phyloP scores from a whole-genome alignment of 306 rosid species.

The Acacia acuminata region DNA sequence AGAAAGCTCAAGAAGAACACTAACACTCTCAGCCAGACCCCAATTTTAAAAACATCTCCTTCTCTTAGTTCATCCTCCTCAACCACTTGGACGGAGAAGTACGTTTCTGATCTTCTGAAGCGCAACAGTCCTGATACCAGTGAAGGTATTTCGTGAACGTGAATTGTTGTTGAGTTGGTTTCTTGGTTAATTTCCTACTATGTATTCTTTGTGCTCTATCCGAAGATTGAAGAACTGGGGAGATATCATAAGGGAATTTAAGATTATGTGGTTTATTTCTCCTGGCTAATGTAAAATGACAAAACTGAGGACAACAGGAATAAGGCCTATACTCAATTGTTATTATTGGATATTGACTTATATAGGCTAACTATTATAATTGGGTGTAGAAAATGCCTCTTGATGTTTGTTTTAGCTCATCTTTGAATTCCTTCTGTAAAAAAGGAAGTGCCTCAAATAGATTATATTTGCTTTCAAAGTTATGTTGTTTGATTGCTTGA shows the following conservation, averaged over 20 bases:
- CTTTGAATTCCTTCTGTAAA: not conserved
- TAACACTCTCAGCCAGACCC: not conserved
- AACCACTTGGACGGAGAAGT: constrained; percentile 2
- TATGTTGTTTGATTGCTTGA: not conserved
- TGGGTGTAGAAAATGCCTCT: not conserved
- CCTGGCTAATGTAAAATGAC: not conserved
- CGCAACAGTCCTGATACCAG: constrained; percentile 44
- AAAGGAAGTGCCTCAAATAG: not conserved
- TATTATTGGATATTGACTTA: not conserved
- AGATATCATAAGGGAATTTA: not conserved
- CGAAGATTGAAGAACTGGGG: not conserved
- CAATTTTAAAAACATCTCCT: constrained; percentile 30
- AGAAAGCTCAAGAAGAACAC: constrained; percentile 54
- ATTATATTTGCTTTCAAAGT: not conserved
- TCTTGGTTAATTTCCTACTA: not conserved
- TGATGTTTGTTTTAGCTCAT: not conserved
- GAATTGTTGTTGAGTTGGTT: not conserved
- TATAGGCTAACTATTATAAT: not conserved
- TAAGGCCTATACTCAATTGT: not conserved
- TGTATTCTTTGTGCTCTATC: not conserved
- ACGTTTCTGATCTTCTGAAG: constrained; percentile 59
- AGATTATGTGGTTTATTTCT: not conserved
- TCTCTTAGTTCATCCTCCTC: constrained; percentile 29
- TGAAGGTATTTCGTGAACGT: constrained; percentile 29
- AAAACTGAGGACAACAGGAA: not conserved